Percentiles rank a stretch among this genome's conserved stretches.
Evolutionary conservation across 768 basidiomycete genomes (phyloP).

Genomic region (Podaxis sp.): DNA sequence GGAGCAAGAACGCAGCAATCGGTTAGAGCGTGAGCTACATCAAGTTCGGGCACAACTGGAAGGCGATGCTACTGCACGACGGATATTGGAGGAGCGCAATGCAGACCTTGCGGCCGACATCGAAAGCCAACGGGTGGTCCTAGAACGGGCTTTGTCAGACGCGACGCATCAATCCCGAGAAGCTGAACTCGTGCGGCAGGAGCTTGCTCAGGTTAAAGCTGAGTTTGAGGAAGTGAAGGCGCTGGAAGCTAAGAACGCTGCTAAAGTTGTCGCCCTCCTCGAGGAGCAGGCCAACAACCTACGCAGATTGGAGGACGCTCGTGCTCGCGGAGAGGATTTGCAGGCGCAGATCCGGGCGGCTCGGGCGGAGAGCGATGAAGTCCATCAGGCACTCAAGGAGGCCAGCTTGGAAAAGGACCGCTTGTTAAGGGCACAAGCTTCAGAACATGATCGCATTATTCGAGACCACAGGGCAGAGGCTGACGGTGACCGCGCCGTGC

Average conservation of each 20-base stretch:
- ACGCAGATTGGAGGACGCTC: conserved; percentile 72
- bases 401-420: conserved; percentile 79
- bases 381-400: conserved; percentile 64
- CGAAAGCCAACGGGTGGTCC: conserved; percentile 53
- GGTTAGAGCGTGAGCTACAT: conserved; percentile 63
- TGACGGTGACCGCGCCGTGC: conserved; percentile 89
- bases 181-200: conserved; percentile 60
- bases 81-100: conserved; percentile 66
- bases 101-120: conserved; percentile 53
- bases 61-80: conserved; percentile 57
- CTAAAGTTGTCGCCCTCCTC: conserved; percentile 62
- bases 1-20: conserved; percentile 54
- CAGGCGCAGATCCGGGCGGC: conserved; percentile 74
- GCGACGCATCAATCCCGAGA: conserved; percentile 64
- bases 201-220: conserved; percentile 56
- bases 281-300: conserved; percentile 77
- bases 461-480: conserved; percentile 91
- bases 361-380: conserved; percentile 69
- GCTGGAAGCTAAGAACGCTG: conserved; percentile 62
- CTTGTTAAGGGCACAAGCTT: conserved; percentile 69
- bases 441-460: conserved; percentile 62
- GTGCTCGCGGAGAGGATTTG: conserved; percentile 70
- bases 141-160: conserved; percentile 60
- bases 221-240: conserved; percentile 71
- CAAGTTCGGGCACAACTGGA: conserved; percentile 64